Evolutionary conservation across 257 asterid species (phyloP), one percentile per base, ranked within the genome.

Genomic region (Phtheirospermum japonicum): DNA sequence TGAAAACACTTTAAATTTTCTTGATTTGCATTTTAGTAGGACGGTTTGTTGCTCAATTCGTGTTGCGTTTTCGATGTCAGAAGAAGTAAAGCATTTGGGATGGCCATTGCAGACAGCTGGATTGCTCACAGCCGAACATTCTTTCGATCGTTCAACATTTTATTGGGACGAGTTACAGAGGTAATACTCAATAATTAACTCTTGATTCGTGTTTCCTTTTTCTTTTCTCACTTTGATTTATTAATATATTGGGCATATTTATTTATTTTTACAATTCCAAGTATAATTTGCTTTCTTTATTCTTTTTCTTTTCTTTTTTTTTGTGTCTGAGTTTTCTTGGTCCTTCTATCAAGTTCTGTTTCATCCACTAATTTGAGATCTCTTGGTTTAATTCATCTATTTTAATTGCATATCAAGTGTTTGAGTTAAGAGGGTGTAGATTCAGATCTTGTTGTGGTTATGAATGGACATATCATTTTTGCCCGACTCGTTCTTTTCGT

Each of bases 101-200:
- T 92, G 98, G 97, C 95, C 98, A 42, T 66, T 81, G 73, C 95
- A 84, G 75, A 79, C 90, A 18, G 81, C 90, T 59, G 98, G 99
- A 71, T 64, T 92, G 83, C 85, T 92, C 68, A 76, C 85, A 3
- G 68, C 97, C 3, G 85, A 80, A 20, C 80, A 46, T 58, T 80
- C 83, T 31, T 61, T 86, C 66, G 85, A 17, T 79, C 93, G 2
- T 82, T 89, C 70, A 74, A 77, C 63, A 60, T 89, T 61, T 34
- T 89, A 76, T 76, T 88, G 2, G 97, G 99, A 57, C 77, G 84
- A 75, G 77, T 89, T 40, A 73, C 90, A 5, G 85, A 86, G 93
- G 97, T 89, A 75, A 6, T 4, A 63, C 43, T 32, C 46, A 46
- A 26, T 61, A 34, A 9, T n/a, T 12, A 3, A 45, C 51, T 12